A percentile compares a stretch with the other conserved stretches of the same genome.
Conservation (phyloP, 108 stramenopile genomes). For the Cyclotella distinguenda region DNA sequence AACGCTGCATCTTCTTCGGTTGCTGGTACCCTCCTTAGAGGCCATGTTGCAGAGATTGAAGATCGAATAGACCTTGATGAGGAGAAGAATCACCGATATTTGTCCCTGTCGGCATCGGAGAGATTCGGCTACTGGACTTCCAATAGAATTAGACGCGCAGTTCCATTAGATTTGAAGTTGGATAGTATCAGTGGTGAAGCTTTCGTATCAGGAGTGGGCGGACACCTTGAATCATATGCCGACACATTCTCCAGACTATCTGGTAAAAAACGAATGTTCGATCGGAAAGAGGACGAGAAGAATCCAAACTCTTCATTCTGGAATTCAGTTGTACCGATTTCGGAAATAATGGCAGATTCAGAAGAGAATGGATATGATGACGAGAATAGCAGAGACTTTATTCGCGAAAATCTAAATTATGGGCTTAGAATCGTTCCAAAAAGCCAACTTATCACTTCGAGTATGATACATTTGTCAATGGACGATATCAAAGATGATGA, state of each 20-base stretch:
- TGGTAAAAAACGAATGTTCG: not conserved
- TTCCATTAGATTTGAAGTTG: slow-evolving; percentile 9
- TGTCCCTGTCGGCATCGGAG: slow-evolving; percentile 1
- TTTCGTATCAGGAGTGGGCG: not conserved
- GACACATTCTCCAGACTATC: not conserved
- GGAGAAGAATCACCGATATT: not conserved
- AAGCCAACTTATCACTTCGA: not conserved
- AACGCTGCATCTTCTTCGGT: not conserved
- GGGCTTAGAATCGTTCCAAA: slow-evolving; percentile 2
- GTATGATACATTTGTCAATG: not conserved
- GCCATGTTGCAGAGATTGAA: not conserved
- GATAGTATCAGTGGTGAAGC: slow-evolving; percentile 1
- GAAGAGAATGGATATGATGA: no score
- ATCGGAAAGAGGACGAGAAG: not conserved
- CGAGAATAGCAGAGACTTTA: no score
- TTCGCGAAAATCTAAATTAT: not conserved
- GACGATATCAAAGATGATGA: slow-evolving; percentile 6
- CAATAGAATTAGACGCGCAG: slow-evolving; percentile 3
- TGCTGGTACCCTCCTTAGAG: not conserved
- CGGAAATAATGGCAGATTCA: no score
- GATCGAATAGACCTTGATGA: not conserved
- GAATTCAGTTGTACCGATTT: no score
- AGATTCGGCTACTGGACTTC: slow-evolving; percentile 9
- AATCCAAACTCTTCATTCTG: no score
- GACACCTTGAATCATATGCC: not conserved